Evolutionary conservation across 805 yeast species (phyloP), one percentile per base, ranked within the genome.

Genomic region (Yarrowia sp.): DNA sequence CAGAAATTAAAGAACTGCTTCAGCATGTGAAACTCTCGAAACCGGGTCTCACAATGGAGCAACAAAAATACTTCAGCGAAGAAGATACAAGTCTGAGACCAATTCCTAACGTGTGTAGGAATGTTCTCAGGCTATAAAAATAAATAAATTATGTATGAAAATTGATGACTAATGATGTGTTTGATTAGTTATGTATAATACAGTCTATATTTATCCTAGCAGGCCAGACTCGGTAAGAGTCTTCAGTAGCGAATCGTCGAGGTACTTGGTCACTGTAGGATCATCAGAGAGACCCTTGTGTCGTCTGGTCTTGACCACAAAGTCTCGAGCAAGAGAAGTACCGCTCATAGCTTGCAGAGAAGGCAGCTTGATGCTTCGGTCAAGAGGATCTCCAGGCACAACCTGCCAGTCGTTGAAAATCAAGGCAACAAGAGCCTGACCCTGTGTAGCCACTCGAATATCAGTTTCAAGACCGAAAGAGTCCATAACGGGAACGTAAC

Each of bases 351-450:
- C 91, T 71, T 86, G 86, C 75, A 94, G 80, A 49, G 87, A 83
- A 6, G 92, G 92, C 46, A 92, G 82, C 58, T 78, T 79, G 17
- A 85, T 84, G 39, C 85, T 83, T 24, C 79, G 78, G 75, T 94
- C 97, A 72, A 94, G 74, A 9, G 98, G 98, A 78, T 94, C 92
- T 0, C 99, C 99, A 1, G 97, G 97, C 0, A 91, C 96, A 2
- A 81, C 76, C 20, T 84, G 83, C 97, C 97, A 95, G 68, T 82
- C 83, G 68, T 83, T 82, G 76, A 91, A 91, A 58, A 83, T 83
- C 70, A 89, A 75, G 56, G 85, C 85, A 55, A 92, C 85, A 81
- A 86, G 82, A 0, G 95, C 93, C 72, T 85, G 88, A 5, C 97
- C 97, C 70, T 86, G 87, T 0, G 97, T 87, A 13, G 87, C 84